These are phyloP conservation scores for Arachnopeziza araneosa DNA, from an alignment of 2,329 filamentous ascomycete genomes.

Conservation along the genomic window DNA sequence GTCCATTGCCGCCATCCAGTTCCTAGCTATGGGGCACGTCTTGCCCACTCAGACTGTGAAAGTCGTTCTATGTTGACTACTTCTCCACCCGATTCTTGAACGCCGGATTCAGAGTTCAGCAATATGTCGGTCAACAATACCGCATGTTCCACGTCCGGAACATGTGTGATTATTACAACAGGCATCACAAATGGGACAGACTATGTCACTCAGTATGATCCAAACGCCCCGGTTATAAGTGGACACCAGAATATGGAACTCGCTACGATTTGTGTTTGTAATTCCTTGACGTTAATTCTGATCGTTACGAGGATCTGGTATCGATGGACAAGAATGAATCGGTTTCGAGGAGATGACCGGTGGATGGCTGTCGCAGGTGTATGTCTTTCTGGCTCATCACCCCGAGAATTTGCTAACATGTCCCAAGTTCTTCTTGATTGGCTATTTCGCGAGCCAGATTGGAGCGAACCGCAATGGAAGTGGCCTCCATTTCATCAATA, in stretches of 20 bases:
- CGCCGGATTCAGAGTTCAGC: not conserved
- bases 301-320: slow-evolving; percentile 25
- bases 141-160: slow-evolving; percentile 12
- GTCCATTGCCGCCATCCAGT: not conserved
- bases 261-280: slow-evolving; percentile 21
- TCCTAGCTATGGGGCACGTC: not conserved
- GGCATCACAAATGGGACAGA: slow-evolving; percentile 18
- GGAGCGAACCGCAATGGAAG: slow-evolving; percentile 24
- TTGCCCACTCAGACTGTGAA: not conserved
- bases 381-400: slow-evolving; percentile 5
- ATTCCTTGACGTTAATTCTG: slow-evolving; percentile 24
- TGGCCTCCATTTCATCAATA: slow-evolving; percentile 24
- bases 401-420: slow-evolving; percentile 3
- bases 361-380: slow-evolving; percentile 28
- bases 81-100: not conserved
- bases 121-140: slow-evolving; percentile 15
- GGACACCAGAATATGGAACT: slow-evolving; percentile 25
- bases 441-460: slow-evolving; percentile 23
- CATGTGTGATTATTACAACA: slow-evolving; percentile 16
- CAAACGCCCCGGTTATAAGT: slow-evolving; percentile 16
- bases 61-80: not conserved
- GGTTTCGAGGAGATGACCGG: slow-evolving; percentile 25
- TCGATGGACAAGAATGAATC: slow-evolving; percentile 22
- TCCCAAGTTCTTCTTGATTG: slow-evolving; percentile 22
- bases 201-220: slow-evolving; percentile 20